Evolutionary conservation across 371 early-diverging fungal genomes (phyloP).

Genomic region (Parasitella parasitica): DNA sequence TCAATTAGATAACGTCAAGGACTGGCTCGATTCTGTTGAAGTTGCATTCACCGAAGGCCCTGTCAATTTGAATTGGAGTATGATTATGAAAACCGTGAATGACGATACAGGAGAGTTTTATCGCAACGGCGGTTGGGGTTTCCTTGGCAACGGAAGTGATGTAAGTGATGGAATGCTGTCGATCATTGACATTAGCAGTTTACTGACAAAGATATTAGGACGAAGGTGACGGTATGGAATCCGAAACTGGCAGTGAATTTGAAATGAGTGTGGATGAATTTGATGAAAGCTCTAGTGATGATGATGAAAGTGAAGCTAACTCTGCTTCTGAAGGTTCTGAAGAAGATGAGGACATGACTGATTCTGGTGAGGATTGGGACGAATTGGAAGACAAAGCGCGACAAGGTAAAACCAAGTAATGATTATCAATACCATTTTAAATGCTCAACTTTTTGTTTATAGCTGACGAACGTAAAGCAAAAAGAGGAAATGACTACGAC

Average conservation of each 20-base stretch:
- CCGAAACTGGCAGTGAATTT: conserved; percentile 65
- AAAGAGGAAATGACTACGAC: conserved; percentile 46
- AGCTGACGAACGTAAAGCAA: conserved; percentile 63
- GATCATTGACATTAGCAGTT: too few relatives aligned
- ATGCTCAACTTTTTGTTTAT: conserved; percentile 1
- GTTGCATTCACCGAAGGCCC: conserved; percentile 97
- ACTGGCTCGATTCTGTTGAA: conserved; percentile 98
- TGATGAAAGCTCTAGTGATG: conserved; percentile 61
- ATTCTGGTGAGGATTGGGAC: conserved; percentile 81
- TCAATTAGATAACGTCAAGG: conserved; percentile 95
- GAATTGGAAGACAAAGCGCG: conserved; percentile 78
- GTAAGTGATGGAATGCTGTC: not conserved
- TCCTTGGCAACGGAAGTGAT: conserved; percentile 76
- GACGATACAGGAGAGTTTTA: conserved; percentile 97
- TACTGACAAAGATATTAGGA: conserved; percentile 13
- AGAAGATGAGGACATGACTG: conserved; percentile 60
- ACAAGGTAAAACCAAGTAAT: conserved; percentile 36
- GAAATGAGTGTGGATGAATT: conserved; percentile 52
- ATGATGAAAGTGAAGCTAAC: conserved; percentile 67
- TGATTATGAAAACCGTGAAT: conserved; percentile 98
- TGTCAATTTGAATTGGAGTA: conserved; percentile 97
- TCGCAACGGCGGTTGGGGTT: conserved; percentile 96
- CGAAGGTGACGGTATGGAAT: conserved; percentile 46
- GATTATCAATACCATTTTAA: too few relatives aligned
- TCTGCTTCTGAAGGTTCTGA: conserved; percentile 66